Base-by-base conservation (phyloP, 2,329 filamentous ascomycete genomes). In the Anisogramma anomala region DNA sequence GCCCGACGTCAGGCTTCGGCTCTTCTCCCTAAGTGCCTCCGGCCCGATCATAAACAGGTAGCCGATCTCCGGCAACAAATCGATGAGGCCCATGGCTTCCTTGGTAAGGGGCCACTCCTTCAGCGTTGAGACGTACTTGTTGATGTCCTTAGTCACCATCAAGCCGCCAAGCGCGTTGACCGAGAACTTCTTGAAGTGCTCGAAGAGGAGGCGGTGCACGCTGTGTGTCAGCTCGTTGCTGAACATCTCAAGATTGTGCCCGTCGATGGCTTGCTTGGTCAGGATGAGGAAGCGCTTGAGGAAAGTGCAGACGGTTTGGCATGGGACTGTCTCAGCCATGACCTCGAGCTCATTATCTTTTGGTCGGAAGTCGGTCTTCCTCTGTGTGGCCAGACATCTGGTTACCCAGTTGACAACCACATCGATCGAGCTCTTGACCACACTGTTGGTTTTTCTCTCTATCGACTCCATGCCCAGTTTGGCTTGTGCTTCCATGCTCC, bases 121-220 rank as follows among this genome's bases (percentile, higher is more conserved):
- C 49, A 98, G 71, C 9, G 94, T 77, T 46, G 88, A 82, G 7
- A 84, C 83, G 60, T 98, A 98, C 57, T 86, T 87, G 26, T 86
- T 85, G 59, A 96, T 88, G 58, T 98, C 91, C 64, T 96, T 94
- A 26, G 83, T 89, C 19, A 96, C 85, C 75, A 95, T 91, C 34
- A 98, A 74, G 2, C 87, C 91, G 47, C 91, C 91, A 0, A 89
- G 88, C 30, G 88, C 85, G 52, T 87, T 94, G 50, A 98, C 86
- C 46, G 82, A 78, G 65, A 94, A 98, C 55, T 85, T 87, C 55
- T 94, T 91, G 64, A 96, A 85, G 62, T 98, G 91, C 48, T 91
- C 84, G 48, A 98, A 79, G 4, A 98, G 72, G 8, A 93, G 73
- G 36, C 72, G 66, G 50, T 88, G 79, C 26, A 94, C 70, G 8